A percentile compares a stretch with the other conserved stretches of the same genome.
Conservation (phyloP, 1,139 yeast genomes). For the Blastobotrys proliferans region DNA sequence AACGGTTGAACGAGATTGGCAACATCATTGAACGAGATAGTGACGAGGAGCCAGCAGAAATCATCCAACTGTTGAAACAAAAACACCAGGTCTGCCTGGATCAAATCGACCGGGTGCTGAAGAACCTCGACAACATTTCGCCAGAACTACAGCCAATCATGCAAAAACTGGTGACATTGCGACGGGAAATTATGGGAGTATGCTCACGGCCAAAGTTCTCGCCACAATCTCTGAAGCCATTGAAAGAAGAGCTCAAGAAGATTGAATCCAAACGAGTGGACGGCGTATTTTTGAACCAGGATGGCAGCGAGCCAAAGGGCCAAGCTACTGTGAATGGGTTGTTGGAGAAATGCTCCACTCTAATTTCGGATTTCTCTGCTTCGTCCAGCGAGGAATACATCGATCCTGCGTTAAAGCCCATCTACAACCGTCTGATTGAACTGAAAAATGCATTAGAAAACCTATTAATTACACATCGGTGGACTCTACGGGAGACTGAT, state of each 20-base stretch:
- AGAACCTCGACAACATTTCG: conserved; percentile 30
- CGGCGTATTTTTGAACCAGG: conserved; percentile 42
- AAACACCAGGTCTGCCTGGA: conserved; percentile 30
- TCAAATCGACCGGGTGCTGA: conserved; percentile 26
- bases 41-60: conserved; percentile 30
- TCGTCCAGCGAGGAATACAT: conserved; percentile 47
- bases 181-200: conserved; percentile 49
- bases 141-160: conserved; percentile 35
- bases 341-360: conserved; percentile 74
- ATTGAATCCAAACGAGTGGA: conserved; percentile 43
- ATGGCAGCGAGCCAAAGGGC: conserved; percentile 37
- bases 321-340: conserved; percentile 49
- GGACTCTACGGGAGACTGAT: conserved; percentile 96
- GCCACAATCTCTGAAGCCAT: conserved; percentile 33
- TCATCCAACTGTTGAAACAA: conserved; percentile 29
- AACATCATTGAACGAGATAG: conserved; percentile 45
- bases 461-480: conserved; percentile 81
- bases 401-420: conserved; percentile 46
- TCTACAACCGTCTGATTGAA: conserved; percentile 53
- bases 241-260: conserved; percentile 39
- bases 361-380: conserved; percentile 64
- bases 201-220: conserved; percentile 42
- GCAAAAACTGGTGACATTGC: conserved; percentile 42
- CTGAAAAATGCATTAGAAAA: conserved; percentile 74
- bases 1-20: conserved; percentile 63